Evolutionary conservation across 306 rosid genomes (phyloP), one percentile per base, ranked within the genome.

Genomic region (Medicago arabica): DNA sequence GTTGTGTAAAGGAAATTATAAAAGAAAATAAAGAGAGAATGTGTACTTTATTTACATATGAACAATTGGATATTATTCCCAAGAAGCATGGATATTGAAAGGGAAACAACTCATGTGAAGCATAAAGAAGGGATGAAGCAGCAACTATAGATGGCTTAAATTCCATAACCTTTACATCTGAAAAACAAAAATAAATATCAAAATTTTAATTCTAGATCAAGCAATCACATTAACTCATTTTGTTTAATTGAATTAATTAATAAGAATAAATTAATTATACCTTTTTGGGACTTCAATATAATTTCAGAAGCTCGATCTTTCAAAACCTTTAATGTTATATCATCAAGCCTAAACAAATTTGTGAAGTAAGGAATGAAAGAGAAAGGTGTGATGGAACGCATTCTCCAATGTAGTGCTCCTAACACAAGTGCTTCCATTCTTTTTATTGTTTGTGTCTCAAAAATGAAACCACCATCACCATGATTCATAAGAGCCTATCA

Each of bases 331-430:
- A 92, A 50, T 36, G 87, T 84, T 0, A 85, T 84, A 81, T 95
- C 96, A 68, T 81, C 70, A 64, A 86, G 88, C 23, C 74, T 67
- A 77, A 89, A 85, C 60, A 88, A 59, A 69, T 87, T 81, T 13
- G 71, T 67, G 87, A 95, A 90, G 74, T 83, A 90, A 2, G 89
- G 81, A 21, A 92, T 25, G 80, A 95, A 95, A 67, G 97, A 91
- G 83, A 95, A 92, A 25, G 98, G 96, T 5, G 98, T 95, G 68
- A 92, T 89, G 2, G 98, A 95, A 39, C 98, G 97, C 97, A 92
- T 92, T 78, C 97, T 44, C 98, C 98, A 95, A 7, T 95, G 81
- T 2, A 95, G 84, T 64, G 89, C 87, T 50, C 97, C 97, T 81
- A 95, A 83, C 5, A 95, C 82, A 47, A 95, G 72, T 8, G 76